Evolutionary conservation across 768 basidiomycete species (phyloP).

Genomic region (Lactarius psammicola): DNA sequence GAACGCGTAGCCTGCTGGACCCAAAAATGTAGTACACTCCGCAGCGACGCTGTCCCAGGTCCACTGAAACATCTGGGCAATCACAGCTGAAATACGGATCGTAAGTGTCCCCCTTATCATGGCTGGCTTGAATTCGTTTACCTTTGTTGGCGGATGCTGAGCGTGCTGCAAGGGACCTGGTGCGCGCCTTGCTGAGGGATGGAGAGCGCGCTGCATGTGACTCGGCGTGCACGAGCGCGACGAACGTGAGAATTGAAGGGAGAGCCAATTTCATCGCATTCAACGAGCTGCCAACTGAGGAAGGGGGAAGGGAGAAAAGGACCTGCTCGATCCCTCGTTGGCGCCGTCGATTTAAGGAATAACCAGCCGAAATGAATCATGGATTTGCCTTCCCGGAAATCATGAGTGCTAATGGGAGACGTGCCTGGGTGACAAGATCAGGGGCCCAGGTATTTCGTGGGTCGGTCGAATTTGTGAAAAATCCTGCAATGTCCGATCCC

Average conservation of each 20-base stretch:
- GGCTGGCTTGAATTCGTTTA: background rate
- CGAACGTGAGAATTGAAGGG: background rate
- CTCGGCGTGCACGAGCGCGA: background rate
- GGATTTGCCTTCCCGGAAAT: background rate
- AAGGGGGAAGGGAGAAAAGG: background rate
- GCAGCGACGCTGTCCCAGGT: constrained; percentile 50
- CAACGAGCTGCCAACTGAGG: background rate
- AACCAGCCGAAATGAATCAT: background rate
- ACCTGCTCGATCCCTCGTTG: background rate
- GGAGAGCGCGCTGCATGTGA: too few species aligned
- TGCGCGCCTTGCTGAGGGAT: background rate
- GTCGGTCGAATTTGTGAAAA: background rate
- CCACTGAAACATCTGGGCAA: constrained; percentile 74
- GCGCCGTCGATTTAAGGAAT: background rate
- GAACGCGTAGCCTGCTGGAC: constrained; percentile 60
- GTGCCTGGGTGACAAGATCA: background rate
- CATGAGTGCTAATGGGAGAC: background rate
- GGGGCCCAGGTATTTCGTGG: background rate
- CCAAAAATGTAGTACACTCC: constrained; percentile 65
- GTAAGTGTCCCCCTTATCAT: background rate
- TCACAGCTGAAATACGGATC: constrained; percentile 40
- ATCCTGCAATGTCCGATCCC: background rate
- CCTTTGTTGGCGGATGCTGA: background rate
- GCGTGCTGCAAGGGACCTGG: background rate
- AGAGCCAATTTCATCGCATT: constrained; percentile 6